A percentile compares a stretch with the other conserved stretches of the same genome.
phyloP scores from a whole-genome alignment of 345 rosid species.

The Hibiscus tridactylites region DNA sequence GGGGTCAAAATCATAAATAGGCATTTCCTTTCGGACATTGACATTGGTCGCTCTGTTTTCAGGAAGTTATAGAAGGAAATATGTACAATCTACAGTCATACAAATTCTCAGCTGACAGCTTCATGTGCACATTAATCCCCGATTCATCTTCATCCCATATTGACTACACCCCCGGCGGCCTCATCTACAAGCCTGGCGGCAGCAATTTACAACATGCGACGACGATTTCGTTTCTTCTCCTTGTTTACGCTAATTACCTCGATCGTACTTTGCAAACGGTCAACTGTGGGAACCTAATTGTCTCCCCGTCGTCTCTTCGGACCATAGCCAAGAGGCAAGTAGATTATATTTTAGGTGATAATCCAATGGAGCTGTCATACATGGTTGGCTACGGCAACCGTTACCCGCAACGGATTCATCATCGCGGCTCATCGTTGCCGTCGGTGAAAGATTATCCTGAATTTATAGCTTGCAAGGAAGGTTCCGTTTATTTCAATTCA shows the following conservation, averaged over 20 bases:
- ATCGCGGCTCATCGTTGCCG: constrained; percentile 82
- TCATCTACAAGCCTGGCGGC: constrained; percentile 93
- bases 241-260: constrained; percentile 77
- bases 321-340: constrained; percentile 73
- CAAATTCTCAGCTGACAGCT: constrained; percentile 90
- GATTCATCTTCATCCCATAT: constrained; percentile 65
- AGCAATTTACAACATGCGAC: constrained; percentile 93
- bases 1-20: not conserved
- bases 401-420: constrained; percentile 81
- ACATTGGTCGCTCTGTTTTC: not conserved
- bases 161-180: constrained; percentile 74
- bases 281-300: constrained; percentile 44
- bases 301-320: constrained; percentile 55
- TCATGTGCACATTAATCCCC: constrained; percentile 84
- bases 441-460: constrained; percentile 57
- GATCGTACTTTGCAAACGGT: constrained; percentile 53
- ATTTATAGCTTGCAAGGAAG: constrained; percentile 62
- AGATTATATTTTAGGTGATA: constrained; percentile 89
- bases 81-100: constrained; percentile 57
- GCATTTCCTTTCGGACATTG: not conserved
- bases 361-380: constrained; percentile 72
- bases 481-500: constrained; percentile 60
- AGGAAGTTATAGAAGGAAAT: constrained; percentile 73
- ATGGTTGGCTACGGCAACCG: constrained; percentile 83
- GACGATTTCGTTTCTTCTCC: constrained; percentile 75